Evolutionary conservation across 2,329 filamentous ascomycete species (phyloP).

Genomic region (Pyricularia pennisetigena): DNA sequence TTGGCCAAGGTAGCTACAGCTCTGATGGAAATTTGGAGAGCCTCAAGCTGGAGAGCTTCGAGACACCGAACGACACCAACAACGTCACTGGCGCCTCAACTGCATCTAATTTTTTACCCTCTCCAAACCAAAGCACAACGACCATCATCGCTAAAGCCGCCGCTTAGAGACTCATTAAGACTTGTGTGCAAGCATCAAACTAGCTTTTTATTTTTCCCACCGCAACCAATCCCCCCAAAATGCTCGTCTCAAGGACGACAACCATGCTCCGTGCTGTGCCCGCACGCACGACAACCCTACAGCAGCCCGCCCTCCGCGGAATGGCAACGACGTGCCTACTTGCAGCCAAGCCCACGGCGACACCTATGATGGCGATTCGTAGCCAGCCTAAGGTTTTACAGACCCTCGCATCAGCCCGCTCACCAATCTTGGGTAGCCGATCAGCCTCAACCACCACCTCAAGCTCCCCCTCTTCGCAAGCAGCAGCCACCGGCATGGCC

Average conservation of each 20-base stretch:
- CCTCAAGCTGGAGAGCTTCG: not conserved
- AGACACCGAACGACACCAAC: not conserved
- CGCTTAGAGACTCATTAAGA: not conserved
- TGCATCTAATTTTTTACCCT: not conserved
- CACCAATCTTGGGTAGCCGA: conserved; percentile 6
- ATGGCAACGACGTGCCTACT: not conserved
- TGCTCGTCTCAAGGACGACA: conserved; percentile 5
- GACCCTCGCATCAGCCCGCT: conserved; percentile 10
- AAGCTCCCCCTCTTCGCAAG: conserved; percentile 9
- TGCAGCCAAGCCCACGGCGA: not conserved
- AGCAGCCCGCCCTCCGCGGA: not conserved
- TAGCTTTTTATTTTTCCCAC: not conserved
- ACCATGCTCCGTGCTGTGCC: conserved; percentile 2
- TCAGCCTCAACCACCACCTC: conserved; percentile 7
- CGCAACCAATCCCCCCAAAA: not conserved
- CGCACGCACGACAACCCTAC: not conserved
- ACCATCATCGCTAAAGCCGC: not conserved
- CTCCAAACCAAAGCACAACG: not conserved
- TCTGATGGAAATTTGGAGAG: not conserved
- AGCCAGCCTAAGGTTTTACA: not conserved
- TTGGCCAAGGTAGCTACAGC: not conserved
- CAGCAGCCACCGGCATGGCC: conserved; percentile 17
- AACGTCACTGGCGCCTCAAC: not conserved
- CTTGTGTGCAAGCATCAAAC: not conserved
- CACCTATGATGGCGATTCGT: not conserved